Evolutionary conservation across 1,284 basidiomycete species (phyloP).

Genomic region (Cryptococcus maquisensis): DNA sequence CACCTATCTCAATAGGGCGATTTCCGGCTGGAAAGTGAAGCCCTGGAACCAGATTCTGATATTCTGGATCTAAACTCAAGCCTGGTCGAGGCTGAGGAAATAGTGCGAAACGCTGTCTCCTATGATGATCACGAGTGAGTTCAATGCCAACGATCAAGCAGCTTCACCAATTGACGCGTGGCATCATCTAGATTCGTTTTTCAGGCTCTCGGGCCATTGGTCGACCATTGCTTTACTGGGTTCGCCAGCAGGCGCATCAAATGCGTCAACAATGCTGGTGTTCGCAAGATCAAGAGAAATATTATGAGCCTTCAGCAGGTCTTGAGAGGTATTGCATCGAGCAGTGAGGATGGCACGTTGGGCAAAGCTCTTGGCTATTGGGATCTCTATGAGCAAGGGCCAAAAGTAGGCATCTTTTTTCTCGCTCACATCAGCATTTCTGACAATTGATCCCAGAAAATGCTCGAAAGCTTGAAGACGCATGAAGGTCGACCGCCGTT

Average conservation of each 20-base stretch:
- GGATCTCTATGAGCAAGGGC: slow-evolving; percentile 66
- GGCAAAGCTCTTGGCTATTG: slow-evolving; percentile 75
- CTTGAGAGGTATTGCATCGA: slow-evolving; percentile 66
- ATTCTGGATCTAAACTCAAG: slow-evolving; percentile 82
- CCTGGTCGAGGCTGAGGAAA: slow-evolving; percentile 71
- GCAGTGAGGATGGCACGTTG: slow-evolving; percentile 63
- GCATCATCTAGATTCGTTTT: slow-evolving; percentile 61
- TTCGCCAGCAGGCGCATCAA: slow-evolving; percentile 66
- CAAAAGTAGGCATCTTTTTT: slow-evolving; percentile 57
- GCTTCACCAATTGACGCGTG: background rate
- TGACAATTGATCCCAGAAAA: slow-evolving; percentile 53
- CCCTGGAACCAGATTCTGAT: slow-evolving; percentile 83
- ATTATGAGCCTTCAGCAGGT: slow-evolving; percentile 90
- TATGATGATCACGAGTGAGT: slow-evolving; percentile 63
- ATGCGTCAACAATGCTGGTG: slow-evolving; percentile 69
- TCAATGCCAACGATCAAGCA: background rate
- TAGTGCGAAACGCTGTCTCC: slow-evolving; percentile 61
- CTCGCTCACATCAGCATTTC: background rate
- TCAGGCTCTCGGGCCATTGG: slow-evolving; percentile 75
- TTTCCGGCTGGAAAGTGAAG: slow-evolving; percentile 73
- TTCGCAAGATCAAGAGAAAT: slow-evolving; percentile 85
- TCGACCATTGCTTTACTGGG: slow-evolving; percentile 76
- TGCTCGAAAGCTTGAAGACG: slow-evolving; percentile 65
- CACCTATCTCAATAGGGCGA: slow-evolving; percentile 59
- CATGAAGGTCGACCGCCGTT: slow-evolving; percentile 55